Evolutionary conservation across 2,329 filamentous ascomycete species (phyloP).

Genomic region (Eurotiales sp.): DNA sequence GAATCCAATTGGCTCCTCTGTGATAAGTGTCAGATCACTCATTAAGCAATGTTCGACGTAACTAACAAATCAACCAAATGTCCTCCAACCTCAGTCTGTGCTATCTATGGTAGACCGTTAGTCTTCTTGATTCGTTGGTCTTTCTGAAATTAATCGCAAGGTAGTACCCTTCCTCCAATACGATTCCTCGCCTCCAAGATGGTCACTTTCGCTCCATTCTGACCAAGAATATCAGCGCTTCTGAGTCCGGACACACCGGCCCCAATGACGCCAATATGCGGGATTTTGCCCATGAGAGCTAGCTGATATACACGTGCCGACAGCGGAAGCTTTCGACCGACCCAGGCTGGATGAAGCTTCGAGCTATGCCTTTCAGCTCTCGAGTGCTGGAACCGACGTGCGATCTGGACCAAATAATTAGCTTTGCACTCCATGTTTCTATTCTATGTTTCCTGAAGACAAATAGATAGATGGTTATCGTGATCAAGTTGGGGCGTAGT

Average conservation of each 20-base stretch:
- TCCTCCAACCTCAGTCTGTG: constrained; percentile 46
- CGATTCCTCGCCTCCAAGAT: constrained; percentile 58
- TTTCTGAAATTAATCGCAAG: too few species aligned
- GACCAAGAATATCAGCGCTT: constrained; percentile 56
- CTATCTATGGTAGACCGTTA: constrained; percentile 37
- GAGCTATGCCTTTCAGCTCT: constrained; percentile 1
- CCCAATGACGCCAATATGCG: constrained; percentile 57
- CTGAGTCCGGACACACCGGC: constrained; percentile 58
- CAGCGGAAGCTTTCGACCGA: constrained; percentile 16
- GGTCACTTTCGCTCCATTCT: constrained; percentile 55
- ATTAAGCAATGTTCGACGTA: neutral
- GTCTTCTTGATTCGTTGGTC: too few species aligned
- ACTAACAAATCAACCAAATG: constrained; percentile 55
- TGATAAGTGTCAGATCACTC: constrained; percentile 16
- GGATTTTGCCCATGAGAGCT: constrained; percentile 35
- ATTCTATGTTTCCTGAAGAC: neutral
- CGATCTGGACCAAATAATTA: constrained; percentile 15
- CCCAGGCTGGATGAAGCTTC: constrained; percentile 5
- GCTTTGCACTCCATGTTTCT: constrained; percentile 17
- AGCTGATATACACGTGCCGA: constrained; percentile 11
- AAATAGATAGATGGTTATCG: neutral
- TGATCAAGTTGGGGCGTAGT: neutral
- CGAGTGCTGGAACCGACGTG: constrained; percentile 9
- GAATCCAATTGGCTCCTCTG: constrained; percentile 64
- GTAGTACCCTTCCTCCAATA: constrained; percentile 58